Evolutionary conservation across 2,329 filamentous ascomycete species (phyloP).

Genomic region (Xylaria sp.): DNA sequence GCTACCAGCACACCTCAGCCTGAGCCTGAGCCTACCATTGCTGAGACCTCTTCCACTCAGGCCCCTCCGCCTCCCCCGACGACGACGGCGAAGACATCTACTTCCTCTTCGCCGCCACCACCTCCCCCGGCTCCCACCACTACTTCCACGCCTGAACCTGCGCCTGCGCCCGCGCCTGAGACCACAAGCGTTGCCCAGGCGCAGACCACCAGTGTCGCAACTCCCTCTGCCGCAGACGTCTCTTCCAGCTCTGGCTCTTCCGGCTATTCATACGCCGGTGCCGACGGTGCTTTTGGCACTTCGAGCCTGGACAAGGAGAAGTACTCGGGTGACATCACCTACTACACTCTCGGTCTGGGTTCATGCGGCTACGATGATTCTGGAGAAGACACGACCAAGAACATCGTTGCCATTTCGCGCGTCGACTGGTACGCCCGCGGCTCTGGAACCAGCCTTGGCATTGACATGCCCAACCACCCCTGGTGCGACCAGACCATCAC

Average conservation of each 20-base stretch:
- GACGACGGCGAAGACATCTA: conserved; percentile 31
- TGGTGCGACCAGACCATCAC: conserved; percentile 76
- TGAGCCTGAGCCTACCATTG: conserved; percentile 39
- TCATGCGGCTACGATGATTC: conserved; percentile 73
- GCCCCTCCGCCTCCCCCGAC: conserved; percentile 33
- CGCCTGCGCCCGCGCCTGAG: conserved; percentile 13
- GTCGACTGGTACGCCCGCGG: conserved; percentile 62
- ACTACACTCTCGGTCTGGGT: conserved; percentile 75
- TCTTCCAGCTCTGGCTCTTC: conserved; percentile 33
- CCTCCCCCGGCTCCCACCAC: conserved; percentile 31
- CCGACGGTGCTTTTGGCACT: conserved; percentile 43
- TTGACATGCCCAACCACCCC: conserved; percentile 62
- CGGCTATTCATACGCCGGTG: conserved; percentile 42
- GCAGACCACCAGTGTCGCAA: not conserved
- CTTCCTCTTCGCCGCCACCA: conserved; percentile 3
- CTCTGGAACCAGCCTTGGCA: conserved; percentile 64
- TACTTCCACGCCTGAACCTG: conserved; percentile 22
- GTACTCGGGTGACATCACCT: conserved; percentile 75
- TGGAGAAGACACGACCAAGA: conserved; percentile 63
- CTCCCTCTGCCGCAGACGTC: conserved; percentile 3
- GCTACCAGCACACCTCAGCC: conserved; percentile 35
- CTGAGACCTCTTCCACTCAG: conserved; percentile 23
- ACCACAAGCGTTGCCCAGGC: conserved; percentile 40
- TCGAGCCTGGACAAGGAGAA: conserved; percentile 47
- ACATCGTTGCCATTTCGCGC: conserved; percentile 76